These are phyloP conservation scores for Fusarium sp. DNA, from an alignment of 2,329 filamentous ascomycete species.

Conservation along the genomic window DNA sequence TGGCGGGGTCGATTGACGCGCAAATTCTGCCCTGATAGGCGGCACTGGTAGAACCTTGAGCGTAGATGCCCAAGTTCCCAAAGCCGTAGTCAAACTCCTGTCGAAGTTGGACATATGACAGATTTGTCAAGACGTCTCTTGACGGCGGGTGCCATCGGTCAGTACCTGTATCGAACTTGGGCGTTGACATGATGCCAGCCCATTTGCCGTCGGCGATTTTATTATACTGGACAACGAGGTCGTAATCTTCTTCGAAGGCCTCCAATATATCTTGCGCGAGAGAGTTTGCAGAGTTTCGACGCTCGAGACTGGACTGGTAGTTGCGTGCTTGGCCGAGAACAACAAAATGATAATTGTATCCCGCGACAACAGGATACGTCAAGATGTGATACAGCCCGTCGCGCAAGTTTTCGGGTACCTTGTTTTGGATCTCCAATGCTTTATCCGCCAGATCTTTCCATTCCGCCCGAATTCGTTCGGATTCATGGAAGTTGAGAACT, in stretches of 20 bases:
- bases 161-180: constrained; percentile 54
- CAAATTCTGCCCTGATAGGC: background rate
- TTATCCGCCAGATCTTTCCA: constrained; percentile 1
- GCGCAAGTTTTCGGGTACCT: background rate
- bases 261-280: background rate
- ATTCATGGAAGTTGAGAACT: constrained; percentile 72
- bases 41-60: background rate
- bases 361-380: background rate
- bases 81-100: constrained; percentile 7
- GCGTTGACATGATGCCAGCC: constrained; percentile 56
- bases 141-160: constrained; percentile 14
- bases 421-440: background rate
- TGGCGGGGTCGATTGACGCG: background rate
- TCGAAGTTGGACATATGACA: background rate
- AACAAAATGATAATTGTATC: background rate
- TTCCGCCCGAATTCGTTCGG: constrained; percentile 61
- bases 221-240: background rate
- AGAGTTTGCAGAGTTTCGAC: background rate
- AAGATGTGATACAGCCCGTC: background rate
- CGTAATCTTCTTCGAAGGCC: background rate
- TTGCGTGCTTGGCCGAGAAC: background rate
- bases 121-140: constrained; percentile 4
- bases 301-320: background rate
- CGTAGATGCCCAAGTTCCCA: constrained; percentile 5
- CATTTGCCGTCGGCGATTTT: constrained; percentile 7